A percentile compares a stretch with the other conserved stretches of the same genome.
Evolutionary conservation across 768 basidiomycete species (phyloP).

Genomic region (Auricularia sp.): DNA sequence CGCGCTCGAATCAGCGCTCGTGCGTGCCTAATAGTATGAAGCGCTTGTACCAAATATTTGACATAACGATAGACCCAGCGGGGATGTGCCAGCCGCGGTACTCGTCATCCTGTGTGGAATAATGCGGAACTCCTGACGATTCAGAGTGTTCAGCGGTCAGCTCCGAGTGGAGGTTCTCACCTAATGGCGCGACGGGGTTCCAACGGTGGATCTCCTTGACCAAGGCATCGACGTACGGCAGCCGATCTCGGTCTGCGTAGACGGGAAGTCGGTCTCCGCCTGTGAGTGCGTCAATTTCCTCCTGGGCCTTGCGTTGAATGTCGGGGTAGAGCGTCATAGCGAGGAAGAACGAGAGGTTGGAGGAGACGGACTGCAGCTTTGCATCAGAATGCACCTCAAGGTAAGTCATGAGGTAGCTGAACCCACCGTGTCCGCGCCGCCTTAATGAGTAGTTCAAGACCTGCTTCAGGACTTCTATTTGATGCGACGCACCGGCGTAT

Average conservation of each 20-base stretch:
- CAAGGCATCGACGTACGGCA: constrained; percentile 29
- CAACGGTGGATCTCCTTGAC: constrained; percentile 25
- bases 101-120: constrained; percentile 40
- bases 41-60: constrained; percentile 16
- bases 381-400: no score
- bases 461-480: no score
- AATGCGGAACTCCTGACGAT: constrained; percentile 39
- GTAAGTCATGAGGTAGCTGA: no score
- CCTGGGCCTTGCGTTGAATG: constrained; percentile 18
- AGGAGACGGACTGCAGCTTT: constrained; percentile 12
- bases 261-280: no score
- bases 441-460: no score
- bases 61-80: constrained; percentile 26
- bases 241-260: constrained; percentile 11
- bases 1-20: no score
- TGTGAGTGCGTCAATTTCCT: constrained; percentile 5
- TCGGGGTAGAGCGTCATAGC: constrained; percentile 20
- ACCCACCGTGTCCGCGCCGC: no score
- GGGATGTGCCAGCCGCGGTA: constrained; percentile 40
- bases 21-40: no score
- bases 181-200: constrained; percentile 18
- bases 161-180: constrained; percentile 6
- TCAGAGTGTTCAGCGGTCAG: no score
- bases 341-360: constrained; percentile 17
- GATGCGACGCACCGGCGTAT: no score